phyloP scores from a whole-genome alignment of 495 filamentous ascomycete species.

The Lophium mytilinum region DNA sequence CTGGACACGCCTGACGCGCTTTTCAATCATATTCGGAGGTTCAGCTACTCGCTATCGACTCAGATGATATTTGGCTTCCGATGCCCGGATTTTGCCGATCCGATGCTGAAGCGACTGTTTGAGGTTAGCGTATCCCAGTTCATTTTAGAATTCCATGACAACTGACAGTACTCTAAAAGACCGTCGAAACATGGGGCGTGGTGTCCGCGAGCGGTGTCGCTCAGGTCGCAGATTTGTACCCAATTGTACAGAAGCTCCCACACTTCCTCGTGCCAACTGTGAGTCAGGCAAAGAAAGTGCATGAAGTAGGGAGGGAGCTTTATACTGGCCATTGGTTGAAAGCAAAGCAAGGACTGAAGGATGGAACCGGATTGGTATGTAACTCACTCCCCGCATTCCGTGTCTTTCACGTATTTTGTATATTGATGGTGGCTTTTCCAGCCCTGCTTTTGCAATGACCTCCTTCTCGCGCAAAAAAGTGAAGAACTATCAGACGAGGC shows the following conservation, averaged over 20 bases:
- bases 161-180: not conserved
- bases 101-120: not conserved
- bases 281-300: not conserved
- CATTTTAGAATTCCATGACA: not conserved
- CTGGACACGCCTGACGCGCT: conserved; percentile 33
- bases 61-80: conserved; percentile 47
- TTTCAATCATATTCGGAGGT: conserved; percentile 46
- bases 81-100: not conserved
- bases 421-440: not conserved
- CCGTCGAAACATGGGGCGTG: not conserved
- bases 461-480: not conserved
- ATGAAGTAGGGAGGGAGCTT: not conserved
- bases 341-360: not conserved
- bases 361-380: not conserved
- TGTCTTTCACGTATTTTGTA: not conserved
- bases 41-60: conserved; percentile 47
- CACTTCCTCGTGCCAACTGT: not conserved
- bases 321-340: not conserved
- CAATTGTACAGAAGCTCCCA: not conserved
- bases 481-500: not conserved
- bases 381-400: not conserved
- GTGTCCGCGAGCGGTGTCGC: not conserved
- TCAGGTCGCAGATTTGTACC: not conserved
- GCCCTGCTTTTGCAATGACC: conserved; percentile 2
- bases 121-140: not conserved